Base-by-base conservation (phyloP, 164 flowering plant species). In the Euptelea pleiosperma region DNA sequence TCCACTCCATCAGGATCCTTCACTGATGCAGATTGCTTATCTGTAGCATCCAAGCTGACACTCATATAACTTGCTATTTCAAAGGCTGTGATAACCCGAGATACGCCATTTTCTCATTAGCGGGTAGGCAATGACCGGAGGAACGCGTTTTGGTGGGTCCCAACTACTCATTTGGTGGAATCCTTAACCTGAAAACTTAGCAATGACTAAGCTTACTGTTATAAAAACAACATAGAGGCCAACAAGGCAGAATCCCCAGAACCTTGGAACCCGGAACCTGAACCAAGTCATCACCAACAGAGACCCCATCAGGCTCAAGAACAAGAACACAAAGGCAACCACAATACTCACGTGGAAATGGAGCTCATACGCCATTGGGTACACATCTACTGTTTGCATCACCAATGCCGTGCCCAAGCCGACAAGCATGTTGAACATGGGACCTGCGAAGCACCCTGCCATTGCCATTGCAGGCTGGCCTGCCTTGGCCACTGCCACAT, bases 381-480 rank as follows among this genome's bases (percentile, higher is more conserved):
- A 89, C 22, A 74, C 72, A 65, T 86, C 70, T 21, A 82, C 79
- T 6, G 95, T 86, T 66, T 85, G 89, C 21, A 87, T 77, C 36
- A 84, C 93, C 69, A 91, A 65, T 35, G 91, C 97, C 10, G 87
- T 68, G 30, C 99, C 99, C 49, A 94, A 85, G 19, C 97, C 99
- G 31, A 91, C 80, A 36, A 94, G 93, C 99, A 94, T 94, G 70
- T 94, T 94, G 64, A 94, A 94, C 99, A 94, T 94, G 5, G 99
- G 99, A 8, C 99, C 89, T 0, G 93, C 99, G 69, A 91, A 94
- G 77, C 99, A 94, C 31, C 96, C 97, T 0, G 97, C 95, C 96
- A 94, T 85, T 43, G 97, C 99, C 93, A 91, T 83, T 37, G 91
- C 89, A 12, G 97, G 99, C 64, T 91, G 95, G 12, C 99, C 97